These are phyloP conservation scores for Phaeotremella skinneri DNA, from an alignment of 768 basidiomycete genomes.

Conservation along the genomic window DNA sequence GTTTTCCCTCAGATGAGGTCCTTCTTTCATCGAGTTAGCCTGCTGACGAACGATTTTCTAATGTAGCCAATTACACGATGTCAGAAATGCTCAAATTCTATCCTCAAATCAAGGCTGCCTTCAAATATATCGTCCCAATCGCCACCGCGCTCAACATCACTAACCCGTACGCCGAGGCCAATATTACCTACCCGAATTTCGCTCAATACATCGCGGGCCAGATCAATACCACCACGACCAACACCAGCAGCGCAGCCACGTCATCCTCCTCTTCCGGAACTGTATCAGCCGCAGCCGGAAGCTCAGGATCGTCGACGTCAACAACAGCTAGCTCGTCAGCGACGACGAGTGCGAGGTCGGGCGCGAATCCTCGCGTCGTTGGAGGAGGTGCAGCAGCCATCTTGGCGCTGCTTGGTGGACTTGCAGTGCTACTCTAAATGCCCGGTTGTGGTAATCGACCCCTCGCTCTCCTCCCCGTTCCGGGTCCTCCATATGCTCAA, in stretches of 20 bases:
- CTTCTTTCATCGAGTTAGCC: background rate
- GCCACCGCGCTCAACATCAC: constrained; percentile 46
- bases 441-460: no score
- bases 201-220: constrained; percentile 23
- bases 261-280: constrained; percentile 8
- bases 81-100: constrained; percentile 31
- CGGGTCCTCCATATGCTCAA: no score
- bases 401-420: no score
- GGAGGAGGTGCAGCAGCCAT: no score
- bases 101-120: constrained; percentile 40
- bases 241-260: constrained; percentile 3
- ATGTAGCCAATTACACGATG: constrained; percentile 50
- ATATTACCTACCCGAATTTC: constrained; percentile 38
- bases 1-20: no score
- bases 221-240: background rate
- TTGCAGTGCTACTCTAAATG: no score
- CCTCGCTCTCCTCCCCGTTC: no score
- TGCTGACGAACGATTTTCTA: constrained; percentile 12
- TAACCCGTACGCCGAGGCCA: constrained; percentile 47
- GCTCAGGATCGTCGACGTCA: no score
- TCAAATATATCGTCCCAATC: constrained; percentile 45
- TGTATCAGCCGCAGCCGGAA: background rate
- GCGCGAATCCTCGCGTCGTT: no score
- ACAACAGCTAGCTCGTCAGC: no score
- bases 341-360: no score